Evolutionary conservation across 192 early-diverging fungal genomes (phyloP).

Genomic region (Coemansia sp.): DNA sequence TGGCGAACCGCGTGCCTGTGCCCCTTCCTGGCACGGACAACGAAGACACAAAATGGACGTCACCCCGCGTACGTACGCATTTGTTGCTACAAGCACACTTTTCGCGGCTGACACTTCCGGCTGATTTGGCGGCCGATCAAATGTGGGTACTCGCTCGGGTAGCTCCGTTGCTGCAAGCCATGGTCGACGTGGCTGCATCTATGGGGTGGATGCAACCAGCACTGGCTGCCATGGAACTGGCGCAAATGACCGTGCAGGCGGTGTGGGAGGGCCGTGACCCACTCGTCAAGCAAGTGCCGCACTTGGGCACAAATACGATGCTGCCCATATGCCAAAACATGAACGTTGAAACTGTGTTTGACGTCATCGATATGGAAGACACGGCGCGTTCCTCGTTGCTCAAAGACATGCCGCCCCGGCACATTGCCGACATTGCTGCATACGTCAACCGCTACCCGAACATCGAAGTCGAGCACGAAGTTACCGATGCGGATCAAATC

Average conservation of each 20-base stretch:
- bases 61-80: conserved; percentile 90
- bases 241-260: conserved; percentile 96
- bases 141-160: conserved; percentile 59
- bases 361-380: conserved; percentile 93
- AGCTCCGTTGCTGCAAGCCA: conserved; percentile 85
- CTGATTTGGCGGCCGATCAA: conserved; percentile 94
- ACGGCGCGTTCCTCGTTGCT: conserved; percentile 68
- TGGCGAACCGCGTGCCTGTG: conserved; percentile 82
- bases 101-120: conserved; percentile 79
- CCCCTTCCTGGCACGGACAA: conserved; percentile 12
- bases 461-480: conserved; percentile 74
- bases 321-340: conserved; percentile 14
- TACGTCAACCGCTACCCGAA: conserved; percentile 94
- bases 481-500: conserved; percentile 63
- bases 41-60: conserved; percentile 57
- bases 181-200: conserved; percentile 90
- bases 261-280: conserved; percentile 93
- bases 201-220: conserved; percentile 90
- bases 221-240: conserved; percentile 91
- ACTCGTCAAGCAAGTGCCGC: conserved; percentile 86
- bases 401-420: conserved; percentile 55
- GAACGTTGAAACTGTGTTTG: conserved; percentile 81
- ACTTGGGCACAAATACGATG: conserved; percentile 54
- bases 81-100: conserved; percentile 96
- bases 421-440: conserved; percentile 67